Conservation (phyloP, 805 yeast species). For the Dipodascopsis tothii region DNA sequence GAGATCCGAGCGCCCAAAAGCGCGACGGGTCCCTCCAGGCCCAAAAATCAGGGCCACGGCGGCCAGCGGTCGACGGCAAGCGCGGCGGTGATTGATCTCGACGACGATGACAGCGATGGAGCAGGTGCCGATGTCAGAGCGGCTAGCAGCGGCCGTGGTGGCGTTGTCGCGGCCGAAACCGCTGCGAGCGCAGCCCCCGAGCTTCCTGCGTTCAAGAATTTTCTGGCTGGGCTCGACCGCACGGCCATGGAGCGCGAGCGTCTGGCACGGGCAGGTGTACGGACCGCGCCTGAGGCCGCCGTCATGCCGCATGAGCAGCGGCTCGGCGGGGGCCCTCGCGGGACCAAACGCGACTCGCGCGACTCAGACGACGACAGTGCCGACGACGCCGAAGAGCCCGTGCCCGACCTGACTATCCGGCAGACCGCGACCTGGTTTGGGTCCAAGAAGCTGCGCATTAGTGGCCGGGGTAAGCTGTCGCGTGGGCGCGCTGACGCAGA, state of each 20-base stretch:
- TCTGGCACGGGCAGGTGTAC: constrained; percentile 4
- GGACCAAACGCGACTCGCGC: not conserved
- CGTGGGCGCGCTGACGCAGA: not conserved
- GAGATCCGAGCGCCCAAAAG: too few species aligned
- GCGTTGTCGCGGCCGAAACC: too few species aligned
- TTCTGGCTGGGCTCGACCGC: constrained; percentile 12
- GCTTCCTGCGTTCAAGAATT: not conserved
- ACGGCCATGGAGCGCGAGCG: constrained; percentile 21
- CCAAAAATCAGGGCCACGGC: too few species aligned
- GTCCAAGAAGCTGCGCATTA: not conserved
- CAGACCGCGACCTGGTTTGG: not conserved
- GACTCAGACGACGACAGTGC: not conserved
- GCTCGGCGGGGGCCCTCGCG: not conserved
- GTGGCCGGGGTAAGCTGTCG: not conserved
- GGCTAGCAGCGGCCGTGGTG: too few species aligned
- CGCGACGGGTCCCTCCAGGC: too few species aligned
- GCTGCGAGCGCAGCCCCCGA: too few species aligned
- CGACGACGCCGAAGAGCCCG: not conserved
- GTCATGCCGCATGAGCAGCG: not conserved
- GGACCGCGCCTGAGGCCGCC: not conserved
- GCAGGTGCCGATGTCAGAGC: too few species aligned
- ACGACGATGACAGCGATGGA: too few species aligned
- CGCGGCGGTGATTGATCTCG: too few species aligned
- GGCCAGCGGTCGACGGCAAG: too few species aligned
- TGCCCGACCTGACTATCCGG: too few species aligned